phyloP scores from a whole-genome alignment of 208 protist species.

The Leishmania gerbilli region DNA sequence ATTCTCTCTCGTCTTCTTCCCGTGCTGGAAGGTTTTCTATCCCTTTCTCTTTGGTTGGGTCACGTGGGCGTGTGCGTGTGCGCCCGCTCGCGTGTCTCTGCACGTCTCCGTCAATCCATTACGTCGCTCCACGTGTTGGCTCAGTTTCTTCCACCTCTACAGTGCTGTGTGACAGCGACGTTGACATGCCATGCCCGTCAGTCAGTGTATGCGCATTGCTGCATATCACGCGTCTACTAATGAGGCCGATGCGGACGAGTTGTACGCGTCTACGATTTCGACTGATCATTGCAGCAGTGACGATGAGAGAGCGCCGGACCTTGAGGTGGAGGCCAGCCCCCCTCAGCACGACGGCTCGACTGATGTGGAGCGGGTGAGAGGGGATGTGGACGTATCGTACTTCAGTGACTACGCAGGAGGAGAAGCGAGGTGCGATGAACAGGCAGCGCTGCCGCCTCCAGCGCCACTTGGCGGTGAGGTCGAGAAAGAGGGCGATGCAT shows the following conservation, averaged over 20 bases:
- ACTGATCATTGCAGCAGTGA: conserved; percentile 8
- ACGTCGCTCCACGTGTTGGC: neutral
- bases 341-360: conserved; percentile 2
- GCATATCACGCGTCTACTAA: neutral
- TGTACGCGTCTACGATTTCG: conserved; percentile 1
- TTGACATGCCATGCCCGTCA: conserved; percentile 1
- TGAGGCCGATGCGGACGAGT: neutral
- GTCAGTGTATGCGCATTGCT: neutral
- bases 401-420: conserved; percentile 29
- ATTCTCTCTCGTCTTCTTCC: neutral
- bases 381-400: conserved; percentile 17
- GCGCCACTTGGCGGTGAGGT: neutral
- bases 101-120: neutral
- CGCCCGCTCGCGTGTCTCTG: neutral
- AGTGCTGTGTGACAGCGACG: neutral
- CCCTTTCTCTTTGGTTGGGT: neutral
- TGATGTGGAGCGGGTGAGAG: neutral
- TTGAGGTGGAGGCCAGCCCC: conserved; percentile 33
- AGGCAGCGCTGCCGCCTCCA: neutral
- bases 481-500: neutral
- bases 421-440: neutral
- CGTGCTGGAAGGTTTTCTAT: neutral
- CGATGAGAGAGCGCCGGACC: conserved; percentile 16
- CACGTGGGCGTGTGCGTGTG: neutral
- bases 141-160: neutral